Evolutionary conservation across 2,329 filamentous ascomycete genomes (phyloP), one percentile per base, ranked within the genome.

Genomic region (Sclerotiophoma versabilis): DNA sequence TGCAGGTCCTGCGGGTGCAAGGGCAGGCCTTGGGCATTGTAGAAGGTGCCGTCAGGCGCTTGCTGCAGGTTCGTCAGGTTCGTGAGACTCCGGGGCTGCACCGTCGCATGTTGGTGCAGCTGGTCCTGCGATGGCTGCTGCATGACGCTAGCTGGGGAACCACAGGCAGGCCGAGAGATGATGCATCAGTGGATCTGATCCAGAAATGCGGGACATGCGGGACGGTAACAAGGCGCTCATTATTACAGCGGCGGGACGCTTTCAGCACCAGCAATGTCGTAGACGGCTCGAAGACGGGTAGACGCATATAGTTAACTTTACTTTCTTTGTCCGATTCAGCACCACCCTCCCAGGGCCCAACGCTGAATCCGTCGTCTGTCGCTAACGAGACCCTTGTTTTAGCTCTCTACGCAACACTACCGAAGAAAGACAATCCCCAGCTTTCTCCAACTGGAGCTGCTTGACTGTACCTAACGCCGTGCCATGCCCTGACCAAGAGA

Each of bases 401-500:
- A 49, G 51, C 45, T 36, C 27, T 36, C 39, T 47, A 42, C 49
- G 34, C 43, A 45, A 34, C 34, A 49, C 52, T 46, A 32, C 33
- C 50, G 62, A 63, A 57, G 20, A 59, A 59, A 55, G 59, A 62
- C 62, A 48, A 62, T 49, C 59, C 58, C 45, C 59, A 62, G 60
- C 57, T 47, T 57, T 52, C 45, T 56, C 56, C 44, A 61, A 59
- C 42, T 41, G 50, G 50, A 63, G 56, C 63, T 63, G 62, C 59
- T 51, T 44, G 38, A 43, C 34, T 63, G 63, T 54, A 64, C 69
- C 65, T 62, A 75, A 74, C 70, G 71, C 72, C 73, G 60, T 70
- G 64, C 72, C 69, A 74, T 74, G 71, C 71, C 65, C 65, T 68
- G 63, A 64, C 60, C 63, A 70, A 65, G 62, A 70, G 63, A 70